phyloP scores from a whole-genome alignment of 768 basidiomycete species.

The Pisolithus tinctorius region DNA sequence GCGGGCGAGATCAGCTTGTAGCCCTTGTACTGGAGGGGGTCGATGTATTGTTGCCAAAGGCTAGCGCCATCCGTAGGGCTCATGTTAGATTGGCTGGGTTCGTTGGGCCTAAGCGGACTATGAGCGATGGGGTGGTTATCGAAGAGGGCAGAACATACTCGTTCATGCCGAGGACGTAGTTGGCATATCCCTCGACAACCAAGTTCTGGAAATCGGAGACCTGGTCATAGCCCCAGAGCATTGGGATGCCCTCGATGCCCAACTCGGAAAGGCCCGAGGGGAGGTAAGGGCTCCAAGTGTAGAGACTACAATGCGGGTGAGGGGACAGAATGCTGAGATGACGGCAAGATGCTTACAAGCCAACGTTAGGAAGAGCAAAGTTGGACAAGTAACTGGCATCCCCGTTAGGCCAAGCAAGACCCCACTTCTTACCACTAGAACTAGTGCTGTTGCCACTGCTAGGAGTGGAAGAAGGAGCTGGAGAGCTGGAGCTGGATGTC shows the following conservation, averaged over 20 bases:
- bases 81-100: conserved; percentile 56
- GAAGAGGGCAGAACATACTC: conserved; percentile 45
- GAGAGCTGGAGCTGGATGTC: conserved; percentile 10
- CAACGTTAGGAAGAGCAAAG: conserved; percentile 38
- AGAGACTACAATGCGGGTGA: conserved; percentile 33
- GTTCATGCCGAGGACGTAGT: conserved; percentile 54
- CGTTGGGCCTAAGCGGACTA: conserved; percentile 52
- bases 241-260: conserved; percentile 48
- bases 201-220: conserved; percentile 35
- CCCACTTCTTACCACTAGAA: conserved; percentile 37
- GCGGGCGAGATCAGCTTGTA: conserved; percentile 61
- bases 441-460: not conserved
- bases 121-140: conserved; percentile 4
- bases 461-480: conserved; percentile 13
- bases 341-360: conserved; percentile 30
- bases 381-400: conserved; percentile 37
- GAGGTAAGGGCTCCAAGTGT: conserved; percentile 55
- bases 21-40: conserved; percentile 50
- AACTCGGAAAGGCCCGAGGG: conserved; percentile 25
- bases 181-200: conserved; percentile 46
- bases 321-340: not conserved
- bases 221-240: conserved; percentile 63
- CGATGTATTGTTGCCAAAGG: conserved; percentile 57
- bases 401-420: conserved; percentile 59
- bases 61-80: conserved; percentile 37